phyloP scores from a whole-genome alignment of 495 filamentous ascomycete genomes.

The Elasticomyces elasticus region DNA sequence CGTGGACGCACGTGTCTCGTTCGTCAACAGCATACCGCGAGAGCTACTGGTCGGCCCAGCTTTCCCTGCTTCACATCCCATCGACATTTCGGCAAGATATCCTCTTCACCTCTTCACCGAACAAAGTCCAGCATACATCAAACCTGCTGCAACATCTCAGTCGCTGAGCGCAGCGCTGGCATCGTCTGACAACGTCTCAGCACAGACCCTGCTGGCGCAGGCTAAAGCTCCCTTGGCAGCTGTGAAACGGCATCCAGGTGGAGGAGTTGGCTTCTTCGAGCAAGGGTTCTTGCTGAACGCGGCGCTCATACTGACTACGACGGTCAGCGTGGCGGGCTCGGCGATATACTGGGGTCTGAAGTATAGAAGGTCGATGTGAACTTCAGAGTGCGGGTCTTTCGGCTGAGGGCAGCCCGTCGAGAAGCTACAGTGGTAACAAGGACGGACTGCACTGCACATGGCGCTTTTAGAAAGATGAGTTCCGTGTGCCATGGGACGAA shows the following conservation, averaged over 20 bases:
- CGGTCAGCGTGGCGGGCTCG: constrained; percentile 1
- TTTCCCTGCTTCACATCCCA: background rate
- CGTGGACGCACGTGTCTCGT: constrained; percentile 38
- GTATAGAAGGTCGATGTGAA: background rate
- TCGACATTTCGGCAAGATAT: constrained; percentile 8
- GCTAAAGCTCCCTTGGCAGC: constrained; percentile 32
- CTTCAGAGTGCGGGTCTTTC: no score
- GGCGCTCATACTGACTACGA: constrained; percentile 1
- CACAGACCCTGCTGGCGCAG: constrained; percentile 25
- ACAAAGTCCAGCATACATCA: constrained; percentile 35
- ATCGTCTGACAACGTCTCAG: constrained; percentile 8
- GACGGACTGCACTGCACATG: no score
- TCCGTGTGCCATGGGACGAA: no score
- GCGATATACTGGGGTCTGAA: constrained; percentile 7
- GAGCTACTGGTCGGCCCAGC: constrained; percentile 32
- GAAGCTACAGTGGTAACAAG: no score
- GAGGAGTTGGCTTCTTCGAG: constrained; percentile 43
- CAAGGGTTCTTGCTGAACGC: constrained; percentile 34
- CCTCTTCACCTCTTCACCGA: constrained; percentile 29
- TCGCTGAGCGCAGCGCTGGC: constrained; percentile 14
- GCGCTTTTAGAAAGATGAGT: no score
- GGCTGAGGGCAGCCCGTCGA: no score
- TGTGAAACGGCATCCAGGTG: constrained; percentile 32
- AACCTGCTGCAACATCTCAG: constrained; percentile 6
- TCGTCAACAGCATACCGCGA: constrained; percentile 43